Conservation (phyloP, 352 stramenopile species). For the Aphanomyces invadans region DNA sequence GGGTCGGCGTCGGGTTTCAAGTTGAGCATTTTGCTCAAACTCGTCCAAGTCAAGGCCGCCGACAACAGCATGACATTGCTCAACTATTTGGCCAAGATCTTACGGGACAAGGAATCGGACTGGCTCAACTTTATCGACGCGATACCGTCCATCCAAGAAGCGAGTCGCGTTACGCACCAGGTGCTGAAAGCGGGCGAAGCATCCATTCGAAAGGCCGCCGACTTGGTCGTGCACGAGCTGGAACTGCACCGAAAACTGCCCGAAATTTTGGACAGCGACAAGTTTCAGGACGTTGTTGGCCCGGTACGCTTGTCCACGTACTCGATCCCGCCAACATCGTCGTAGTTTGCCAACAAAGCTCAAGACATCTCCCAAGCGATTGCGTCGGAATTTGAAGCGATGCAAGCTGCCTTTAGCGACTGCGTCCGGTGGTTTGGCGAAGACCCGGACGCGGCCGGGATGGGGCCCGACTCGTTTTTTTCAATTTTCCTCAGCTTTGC, state of each 20-base stretch:
- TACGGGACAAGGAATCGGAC: slow-evolving; percentile 53
- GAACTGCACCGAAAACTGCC: slow-evolving; percentile 58
- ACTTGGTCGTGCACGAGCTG: slow-evolving; percentile 61
- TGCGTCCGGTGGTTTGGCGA: slow-evolving; percentile 67
- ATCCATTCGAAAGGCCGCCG: slow-evolving; percentile 62
- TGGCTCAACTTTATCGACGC: slow-evolving; percentile 73
- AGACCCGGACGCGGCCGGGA: slow-evolving; percentile 49
- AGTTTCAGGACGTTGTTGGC: slow-evolving; percentile 66
- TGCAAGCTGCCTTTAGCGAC: slow-evolving; percentile 59
- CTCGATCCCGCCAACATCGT: background rate
- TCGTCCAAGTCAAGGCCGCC: slow-evolving; percentile 77
- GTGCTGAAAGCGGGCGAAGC: slow-evolving; percentile 67
- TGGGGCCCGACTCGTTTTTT: slow-evolving; percentile 69
- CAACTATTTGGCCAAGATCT: slow-evolving; percentile 66
- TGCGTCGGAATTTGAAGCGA: slow-evolving; percentile 42
- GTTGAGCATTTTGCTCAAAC: slow-evolving; percentile 80
- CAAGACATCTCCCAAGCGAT: slow-evolving; percentile 55
- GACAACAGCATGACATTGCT: slow-evolving; percentile 79
- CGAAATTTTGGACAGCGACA: slow-evolving; percentile 36
- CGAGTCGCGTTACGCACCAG: slow-evolving; percentile 67
- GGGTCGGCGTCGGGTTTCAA: slow-evolving; percentile 84
- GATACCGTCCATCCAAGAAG: slow-evolving; percentile 60
- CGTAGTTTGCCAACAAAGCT: slow-evolving; percentile 52
- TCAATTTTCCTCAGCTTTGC: slow-evolving; percentile 82
- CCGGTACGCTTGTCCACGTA: slow-evolving; percentile 24